Conservation (phyloP, 106 monocot genomes). For the Allium fistulosum region DNA sequence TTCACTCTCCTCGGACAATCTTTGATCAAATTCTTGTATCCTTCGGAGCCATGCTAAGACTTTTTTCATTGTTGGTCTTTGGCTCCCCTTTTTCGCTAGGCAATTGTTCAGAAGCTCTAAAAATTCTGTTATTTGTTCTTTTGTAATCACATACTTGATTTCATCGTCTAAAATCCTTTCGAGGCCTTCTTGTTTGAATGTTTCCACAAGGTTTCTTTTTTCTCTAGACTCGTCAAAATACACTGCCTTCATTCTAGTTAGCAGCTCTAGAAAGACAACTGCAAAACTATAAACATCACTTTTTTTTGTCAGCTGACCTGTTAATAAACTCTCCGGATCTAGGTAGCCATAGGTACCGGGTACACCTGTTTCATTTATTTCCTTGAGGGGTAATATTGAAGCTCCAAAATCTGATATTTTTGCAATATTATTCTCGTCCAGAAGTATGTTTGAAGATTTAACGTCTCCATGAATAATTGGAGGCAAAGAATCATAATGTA, state of each 20-base stretch:
- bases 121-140: not conserved
- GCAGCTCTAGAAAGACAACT: conserved; percentile 4
- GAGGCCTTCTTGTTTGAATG: not conserved
- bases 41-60: not conserved
- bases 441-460: conserved; percentile 38
- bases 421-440: conserved; percentile 6
- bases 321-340: not conserved
- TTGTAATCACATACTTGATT: not conserved
- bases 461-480: conserved; percentile 46
- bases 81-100: not conserved
- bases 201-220: not conserved
- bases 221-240: not conserved
- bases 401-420: conserved; percentile 49
- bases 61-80: conserved; percentile 1
- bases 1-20: not conserved
- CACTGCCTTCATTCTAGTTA: not conserved
- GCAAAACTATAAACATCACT: conserved; percentile 7
- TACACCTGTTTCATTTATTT: not conserved
- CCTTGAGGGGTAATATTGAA: conserved; percentile 9
- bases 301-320: not conserved
- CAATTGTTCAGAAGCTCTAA: not conserved
- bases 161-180: conserved; percentile 1
- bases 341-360: not conserved
- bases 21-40: not conserved
- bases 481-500: conserved; percentile 23